phyloP scores from a whole-genome alignment of 768 basidiomycete genomes.

The Trametes cinnabarina region DNA sequence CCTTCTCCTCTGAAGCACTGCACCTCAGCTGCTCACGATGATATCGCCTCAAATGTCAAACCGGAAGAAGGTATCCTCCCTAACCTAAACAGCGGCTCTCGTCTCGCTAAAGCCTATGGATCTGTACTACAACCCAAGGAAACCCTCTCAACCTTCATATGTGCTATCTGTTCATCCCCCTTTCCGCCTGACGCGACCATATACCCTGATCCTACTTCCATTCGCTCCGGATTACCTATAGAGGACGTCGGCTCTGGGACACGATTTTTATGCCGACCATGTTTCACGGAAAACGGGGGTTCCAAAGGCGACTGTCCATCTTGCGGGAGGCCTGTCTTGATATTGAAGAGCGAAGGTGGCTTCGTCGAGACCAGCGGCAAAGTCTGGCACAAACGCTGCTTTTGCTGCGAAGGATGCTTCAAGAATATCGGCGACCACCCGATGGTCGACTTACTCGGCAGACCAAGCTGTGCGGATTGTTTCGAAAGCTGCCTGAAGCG shows the following conservation, averaged over 20 bases:
- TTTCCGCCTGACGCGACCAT: constrained; percentile 86
- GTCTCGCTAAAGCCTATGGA: constrained; percentile 79
- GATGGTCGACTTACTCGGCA: constrained; percentile 80
- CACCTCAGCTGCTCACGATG: constrained; percentile 24
- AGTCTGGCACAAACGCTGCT: constrained; percentile 83
- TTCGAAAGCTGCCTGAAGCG: constrained; percentile 74
- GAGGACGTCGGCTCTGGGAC: constrained; percentile 23
- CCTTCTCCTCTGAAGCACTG: constrained; percentile 55
- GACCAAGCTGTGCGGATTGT: constrained; percentile 76
- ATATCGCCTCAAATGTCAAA: constrained; percentile 43
- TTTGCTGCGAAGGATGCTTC: constrained; percentile 69
- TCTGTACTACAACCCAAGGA: constrained; percentile 80
- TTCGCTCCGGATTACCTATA: constrained; percentile 23
- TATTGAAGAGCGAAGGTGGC: constrained; percentile 72
- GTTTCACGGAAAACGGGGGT: constrained; percentile 71
- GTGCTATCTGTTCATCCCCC: constrained; percentile 57
- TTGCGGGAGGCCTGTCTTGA: constrained; percentile 70
- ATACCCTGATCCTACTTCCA: constrained; percentile 64
- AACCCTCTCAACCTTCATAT: constrained; percentile 65
- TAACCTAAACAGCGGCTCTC: constrained; percentile 50
- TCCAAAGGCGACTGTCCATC: constrained; percentile 70
- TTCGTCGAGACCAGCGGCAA: constrained; percentile 69
- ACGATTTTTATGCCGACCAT: constrained; percentile 71
- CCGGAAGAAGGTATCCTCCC: constrained; percentile 62
- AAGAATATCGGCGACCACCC: constrained; percentile 72